These are phyloP conservation scores for Penicillium hordei DNA, from an alignment of 2,329 filamentous ascomycete species.

Conservation along the genomic window DNA sequence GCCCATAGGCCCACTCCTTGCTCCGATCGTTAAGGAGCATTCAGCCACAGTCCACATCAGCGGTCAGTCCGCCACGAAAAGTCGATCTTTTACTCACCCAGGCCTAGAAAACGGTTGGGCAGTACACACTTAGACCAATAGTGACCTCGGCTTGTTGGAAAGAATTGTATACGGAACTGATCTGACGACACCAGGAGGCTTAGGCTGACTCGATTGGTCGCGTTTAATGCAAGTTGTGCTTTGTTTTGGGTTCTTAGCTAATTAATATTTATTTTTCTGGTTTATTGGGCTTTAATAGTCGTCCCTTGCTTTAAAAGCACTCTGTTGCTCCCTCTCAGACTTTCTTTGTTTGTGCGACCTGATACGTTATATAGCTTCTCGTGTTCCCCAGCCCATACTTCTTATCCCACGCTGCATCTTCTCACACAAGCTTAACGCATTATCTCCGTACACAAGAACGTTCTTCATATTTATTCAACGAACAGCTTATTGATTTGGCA, in stretches of 20 bases:
- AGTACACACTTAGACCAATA: slow-evolving; percentile 4
- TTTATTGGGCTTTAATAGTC: not conserved
- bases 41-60: slow-evolving; percentile 23
- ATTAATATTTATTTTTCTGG: not conserved
- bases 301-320: slow-evolving; percentile 21
- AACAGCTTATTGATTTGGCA: not conserved
- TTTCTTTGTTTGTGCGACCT: slow-evolving; percentile 17
- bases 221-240: slow-evolving; percentile 4
- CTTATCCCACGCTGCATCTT: not conserved
- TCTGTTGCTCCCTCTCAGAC: slow-evolving; percentile 11
- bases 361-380: slow-evolving; percentile 17
- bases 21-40: slow-evolving; percentile 8
- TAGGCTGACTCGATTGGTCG: slow-evolving; percentile 8
- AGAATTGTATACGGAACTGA: slow-evolving; percentile 1
- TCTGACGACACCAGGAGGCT: slow-evolving; percentile 18
- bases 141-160: not conserved
- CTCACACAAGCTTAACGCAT: not conserved
- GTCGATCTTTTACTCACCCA: not conserved
- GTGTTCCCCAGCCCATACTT: slow-evolving; percentile 4
- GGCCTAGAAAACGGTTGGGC: slow-evolving; percentile 12
- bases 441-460: not conserved
- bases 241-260: slow-evolving; percentile 1
- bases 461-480: not conserved
- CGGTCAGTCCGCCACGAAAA: slow-evolving; percentile 8
- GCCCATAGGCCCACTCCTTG: slow-evolving; percentile 14